Evolutionary conservation across 345 rosid species (phyloP).

Genomic region (Citrus sp.): DNA sequence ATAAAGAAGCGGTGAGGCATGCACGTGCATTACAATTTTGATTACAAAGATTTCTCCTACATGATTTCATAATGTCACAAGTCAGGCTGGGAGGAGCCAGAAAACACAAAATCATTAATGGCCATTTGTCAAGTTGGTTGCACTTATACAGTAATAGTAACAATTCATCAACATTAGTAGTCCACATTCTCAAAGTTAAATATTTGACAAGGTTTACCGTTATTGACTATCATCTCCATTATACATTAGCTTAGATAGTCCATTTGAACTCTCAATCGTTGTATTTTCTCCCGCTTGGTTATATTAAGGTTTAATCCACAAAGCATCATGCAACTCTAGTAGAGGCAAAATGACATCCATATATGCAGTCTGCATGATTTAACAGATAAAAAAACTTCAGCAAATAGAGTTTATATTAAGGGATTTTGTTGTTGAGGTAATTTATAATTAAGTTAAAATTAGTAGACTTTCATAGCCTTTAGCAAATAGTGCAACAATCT

Average conservation of each 20-base stretch:
- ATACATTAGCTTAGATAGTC: not conserved
- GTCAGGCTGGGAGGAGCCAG: too few relatives aligned
- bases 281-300: slow-evolving; percentile 62
- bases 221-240: not conserved
- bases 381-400: not conserved
- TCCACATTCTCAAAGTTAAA: not conserved
- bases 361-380: slow-evolving; percentile 51
- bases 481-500: too few relatives aligned
- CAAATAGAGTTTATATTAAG: too few relatives aligned
- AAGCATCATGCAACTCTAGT: slow-evolving; percentile 78
- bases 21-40: too few relatives aligned
- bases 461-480: too few relatives aligned
- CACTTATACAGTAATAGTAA: not conserved
- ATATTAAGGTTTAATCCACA: slow-evolving; percentile 75
- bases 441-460: too few relatives aligned
- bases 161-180: not conserved
- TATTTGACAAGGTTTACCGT: not conserved
- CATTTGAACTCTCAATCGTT: slow-evolving; percentile 51
- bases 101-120: not conserved
- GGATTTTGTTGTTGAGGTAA: too few relatives aligned
- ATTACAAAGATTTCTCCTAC: too few relatives aligned
- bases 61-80: too few relatives aligned
- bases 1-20: too few relatives aligned
- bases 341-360: slow-evolving; percentile 60
- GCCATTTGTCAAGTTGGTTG: not conserved